Evolutionary conservation across 2,329 filamentous ascomycete species (phyloP).

Genomic region (Cladophialophora psammophila): DNA sequence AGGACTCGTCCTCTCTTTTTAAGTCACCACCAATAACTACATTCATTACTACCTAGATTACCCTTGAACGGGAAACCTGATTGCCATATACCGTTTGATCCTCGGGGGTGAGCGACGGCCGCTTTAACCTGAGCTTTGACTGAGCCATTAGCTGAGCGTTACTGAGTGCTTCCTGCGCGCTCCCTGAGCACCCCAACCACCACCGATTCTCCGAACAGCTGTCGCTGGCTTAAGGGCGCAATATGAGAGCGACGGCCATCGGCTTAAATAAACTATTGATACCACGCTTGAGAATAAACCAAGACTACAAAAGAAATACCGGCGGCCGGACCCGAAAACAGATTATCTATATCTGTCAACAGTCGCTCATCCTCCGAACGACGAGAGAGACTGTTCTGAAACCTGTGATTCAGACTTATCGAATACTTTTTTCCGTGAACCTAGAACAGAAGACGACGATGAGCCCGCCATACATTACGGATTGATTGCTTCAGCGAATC

Average conservation of each 20-base stretch:
- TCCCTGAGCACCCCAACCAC: slow-evolving; percentile 19
- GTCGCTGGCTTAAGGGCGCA: slow-evolving; percentile 16
- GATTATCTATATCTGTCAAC: slow-evolving; percentile 30
- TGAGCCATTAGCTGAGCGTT: too few species aligned
- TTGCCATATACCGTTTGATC: too few species aligned
- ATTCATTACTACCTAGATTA: too few species aligned
- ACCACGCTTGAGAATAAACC: neutral
- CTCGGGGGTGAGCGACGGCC: too few species aligned
- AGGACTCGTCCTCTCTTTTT: too few species aligned
- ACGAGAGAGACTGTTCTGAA: neutral
- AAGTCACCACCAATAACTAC: too few species aligned
- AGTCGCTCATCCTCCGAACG: slow-evolving; percentile 23
- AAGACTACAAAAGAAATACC: neutral
- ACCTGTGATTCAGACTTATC: neutral
- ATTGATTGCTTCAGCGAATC: slow-evolving; percentile 41
- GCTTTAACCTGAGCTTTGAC: too few species aligned
- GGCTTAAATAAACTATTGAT: neutral
- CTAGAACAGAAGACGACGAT: slow-evolving; percentile 18
- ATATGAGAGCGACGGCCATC: slow-evolving; percentile 23
- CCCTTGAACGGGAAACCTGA: too few species aligned
- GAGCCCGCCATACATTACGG: slow-evolving; percentile 47
- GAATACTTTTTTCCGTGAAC: neutral
- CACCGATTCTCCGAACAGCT: slow-evolving; percentile 31
- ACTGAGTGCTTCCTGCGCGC: too few species aligned
- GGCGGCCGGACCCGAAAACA: slow-evolving; percentile 15